Conservation (phyloP, 2,329 filamentous ascomycete species). For the Gaeumannomyces sp. region DNA sequence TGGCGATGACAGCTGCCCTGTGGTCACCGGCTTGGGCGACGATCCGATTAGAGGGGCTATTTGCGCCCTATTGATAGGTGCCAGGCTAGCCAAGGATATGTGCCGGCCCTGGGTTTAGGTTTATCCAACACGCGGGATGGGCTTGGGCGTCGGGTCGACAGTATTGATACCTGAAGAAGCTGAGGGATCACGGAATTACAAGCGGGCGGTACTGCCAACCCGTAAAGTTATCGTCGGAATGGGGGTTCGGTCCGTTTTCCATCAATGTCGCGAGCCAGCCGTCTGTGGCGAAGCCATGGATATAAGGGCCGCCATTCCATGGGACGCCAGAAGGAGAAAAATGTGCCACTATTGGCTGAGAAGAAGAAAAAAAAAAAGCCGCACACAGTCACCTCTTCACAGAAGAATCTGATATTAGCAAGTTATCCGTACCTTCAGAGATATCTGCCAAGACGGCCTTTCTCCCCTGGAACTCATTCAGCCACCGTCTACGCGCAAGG, state of each 20-base stretch:
- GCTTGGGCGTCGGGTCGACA: background rate
- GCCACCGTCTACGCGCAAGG: background rate
- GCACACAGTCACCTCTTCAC: background rate
- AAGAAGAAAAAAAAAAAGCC: background rate
- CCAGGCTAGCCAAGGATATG: background rate
- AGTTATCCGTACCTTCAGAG: background rate
- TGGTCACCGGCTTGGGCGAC: background rate
- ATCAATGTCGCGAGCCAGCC: background rate
- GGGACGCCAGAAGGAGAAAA: background rate
- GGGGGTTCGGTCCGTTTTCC: background rate
- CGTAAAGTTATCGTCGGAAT: constrained; percentile 5
- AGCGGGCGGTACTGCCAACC: background rate
- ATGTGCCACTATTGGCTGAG: too few species aligned
- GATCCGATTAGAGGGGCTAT: too few species aligned
- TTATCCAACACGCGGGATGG: background rate
- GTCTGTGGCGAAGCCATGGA: background rate
- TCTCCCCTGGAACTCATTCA: too few species aligned
- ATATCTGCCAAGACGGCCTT: background rate
- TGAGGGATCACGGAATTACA: background rate
- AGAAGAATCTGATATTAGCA: background rate
- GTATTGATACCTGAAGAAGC: background rate
- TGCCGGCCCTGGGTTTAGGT: background rate
- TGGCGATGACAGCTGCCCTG: background rate
- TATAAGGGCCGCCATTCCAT: background rate
- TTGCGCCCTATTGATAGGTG: too few species aligned